Evolutionary conservation across 345 rosid species (phyloP), one percentile per base, ranked within the genome.

Genomic region (Lagerstroemia speciosa): DNA sequence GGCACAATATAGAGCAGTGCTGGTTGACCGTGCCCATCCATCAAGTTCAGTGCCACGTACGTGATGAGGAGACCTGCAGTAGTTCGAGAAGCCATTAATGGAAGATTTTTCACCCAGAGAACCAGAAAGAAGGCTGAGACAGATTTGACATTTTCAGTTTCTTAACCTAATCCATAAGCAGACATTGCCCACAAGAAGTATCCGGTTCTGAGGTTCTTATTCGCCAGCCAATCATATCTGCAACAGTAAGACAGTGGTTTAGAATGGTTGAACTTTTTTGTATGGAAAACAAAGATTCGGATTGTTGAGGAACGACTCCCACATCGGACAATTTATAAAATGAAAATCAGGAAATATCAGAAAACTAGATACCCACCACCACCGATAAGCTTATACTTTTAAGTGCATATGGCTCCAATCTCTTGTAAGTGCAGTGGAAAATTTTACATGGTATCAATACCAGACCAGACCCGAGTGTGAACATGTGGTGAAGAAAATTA

Each of bases 1-100:
- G 99, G 97, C 61, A 89, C 97, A 32, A 94, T 91, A 80, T 94
- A 94, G 64, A 91, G 93, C 75, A 91, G 73, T 27, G 99, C 99
- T 0, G 96, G 97, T 74, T 91, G 97, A 55, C 99, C 99, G 15
- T 86, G 99, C 26, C 97, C 97, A 71, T 88, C 96, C 97, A 91
- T 91, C 76, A 94, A 79, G 80, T 89, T 89, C 38, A 94, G 77
- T 40, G 97, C 99, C 70, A 94, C 89, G 43, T 94, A 94, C 30
- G 97, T 94, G 33, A 94, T 76, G 61, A 94, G 86, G 79, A 94
- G 99, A 81, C 97, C 97, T 94, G 84, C 68, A 69, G 62, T 72
- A 27, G 38, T 63, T 62, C 14, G 6, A 43, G 46, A 46, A 41
- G 57, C 11, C 20, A 53, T 38, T 46, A 14, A 19, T 2, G n/a